A percentile compares a stretch with the other conserved stretches of the same genome.
These are phyloP conservation scores for Brettanomyces custersianus DNA, from an alignment of 805 yeast species.

Conservation along the genomic window DNA sequence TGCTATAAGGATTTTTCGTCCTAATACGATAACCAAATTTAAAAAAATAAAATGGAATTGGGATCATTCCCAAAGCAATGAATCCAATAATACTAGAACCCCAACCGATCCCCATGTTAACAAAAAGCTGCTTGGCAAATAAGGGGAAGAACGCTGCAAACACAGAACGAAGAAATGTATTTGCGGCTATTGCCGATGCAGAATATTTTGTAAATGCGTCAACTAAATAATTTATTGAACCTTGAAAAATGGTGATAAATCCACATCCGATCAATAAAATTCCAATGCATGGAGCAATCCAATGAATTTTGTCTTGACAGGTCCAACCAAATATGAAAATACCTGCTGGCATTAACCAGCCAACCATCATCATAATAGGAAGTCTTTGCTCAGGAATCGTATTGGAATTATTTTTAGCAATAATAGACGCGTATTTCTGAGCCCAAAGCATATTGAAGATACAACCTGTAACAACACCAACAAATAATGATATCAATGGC, in stretches of 20 bases:
- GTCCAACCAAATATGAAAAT: constrained; percentile 61
- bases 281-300: constrained; percentile 54
- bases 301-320: constrained; percentile 31
- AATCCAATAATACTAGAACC: constrained; percentile 58
- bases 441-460: constrained; percentile 24
- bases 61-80: constrained; percentile 47
- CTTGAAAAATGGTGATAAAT: constrained; percentile 55
- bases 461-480: constrained; percentile 29
- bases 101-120: constrained; percentile 56
- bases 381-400: constrained; percentile 55
- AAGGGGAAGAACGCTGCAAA: constrained; percentile 67
- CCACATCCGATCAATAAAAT: constrained; percentile 51
- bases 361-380: constrained; percentile 43
- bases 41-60: constrained; percentile 53
- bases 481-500: constrained; percentile 27
- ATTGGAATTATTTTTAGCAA: constrained; percentile 27
- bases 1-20: constrained; percentile 7
- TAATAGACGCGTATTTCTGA: constrained; percentile 8
- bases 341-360: constrained; percentile 51
- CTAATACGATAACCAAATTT: constrained; percentile 38
- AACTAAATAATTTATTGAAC: constrained; percentile 59
- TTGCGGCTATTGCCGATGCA: constrained; percentile 47
- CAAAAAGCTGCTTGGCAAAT: constrained; percentile 52
- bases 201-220: constrained; percentile 63
- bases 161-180: constrained; percentile 55